Percentiles rank a stretch among this genome's conserved stretches.
These are phyloP conservation scores for Clavispora asparagi DNA, from an alignment of 805 yeast species.

Conservation along the genomic window DNA sequence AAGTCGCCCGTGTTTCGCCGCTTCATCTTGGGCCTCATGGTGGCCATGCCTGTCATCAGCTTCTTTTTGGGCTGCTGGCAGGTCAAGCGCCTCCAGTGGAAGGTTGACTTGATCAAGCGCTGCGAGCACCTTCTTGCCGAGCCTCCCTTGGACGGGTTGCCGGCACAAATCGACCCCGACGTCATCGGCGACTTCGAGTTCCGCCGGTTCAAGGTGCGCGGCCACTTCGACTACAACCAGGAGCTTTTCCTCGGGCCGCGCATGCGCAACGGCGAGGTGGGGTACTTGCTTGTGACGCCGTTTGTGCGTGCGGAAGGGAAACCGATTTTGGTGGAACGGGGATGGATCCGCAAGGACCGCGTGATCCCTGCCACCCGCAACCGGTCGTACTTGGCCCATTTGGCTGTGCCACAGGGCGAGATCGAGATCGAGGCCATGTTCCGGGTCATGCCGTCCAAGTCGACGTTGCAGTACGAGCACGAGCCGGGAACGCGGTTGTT, in stretches of 20 bases:
- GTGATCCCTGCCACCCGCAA: constrained; percentile 49
- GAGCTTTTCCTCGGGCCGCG: constrained; percentile 94
- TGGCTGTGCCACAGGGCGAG: constrained; percentile 68
- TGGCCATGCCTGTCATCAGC: constrained; percentile 81
- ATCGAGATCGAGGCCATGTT: constrained; percentile 71
- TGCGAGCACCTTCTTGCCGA: constrained; percentile 78
- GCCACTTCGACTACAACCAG: constrained; percentile 74
- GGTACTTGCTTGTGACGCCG: constrained; percentile 80
- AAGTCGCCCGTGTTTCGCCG: constrained; percentile 33
- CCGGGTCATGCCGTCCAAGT: constrained; percentile 57
- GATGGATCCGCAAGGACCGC: constrained; percentile 79
- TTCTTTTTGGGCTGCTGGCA: constrained; percentile 94
- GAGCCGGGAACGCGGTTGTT: constrained; percentile 64
- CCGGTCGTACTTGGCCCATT: constrained; percentile 49
- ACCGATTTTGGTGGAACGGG: constrained; percentile 79
- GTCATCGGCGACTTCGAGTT: constrained; percentile 74
- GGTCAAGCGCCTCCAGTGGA: constrained; percentile 80
- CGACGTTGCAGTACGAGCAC: constrained; percentile 65
- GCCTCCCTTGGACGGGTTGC: constrained; percentile 63
- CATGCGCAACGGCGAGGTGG: constrained; percentile 58
- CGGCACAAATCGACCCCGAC: constrained; percentile 57
- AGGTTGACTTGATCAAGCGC: constrained; percentile 70
- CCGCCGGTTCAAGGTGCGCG: constrained; percentile 70
- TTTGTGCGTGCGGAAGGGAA: constrained; percentile 66
- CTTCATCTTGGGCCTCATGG: constrained; percentile 41